phyloP scores from a whole-genome alignment of 495 filamentous ascomycete species.

The Neurospora sp. region DNA sequence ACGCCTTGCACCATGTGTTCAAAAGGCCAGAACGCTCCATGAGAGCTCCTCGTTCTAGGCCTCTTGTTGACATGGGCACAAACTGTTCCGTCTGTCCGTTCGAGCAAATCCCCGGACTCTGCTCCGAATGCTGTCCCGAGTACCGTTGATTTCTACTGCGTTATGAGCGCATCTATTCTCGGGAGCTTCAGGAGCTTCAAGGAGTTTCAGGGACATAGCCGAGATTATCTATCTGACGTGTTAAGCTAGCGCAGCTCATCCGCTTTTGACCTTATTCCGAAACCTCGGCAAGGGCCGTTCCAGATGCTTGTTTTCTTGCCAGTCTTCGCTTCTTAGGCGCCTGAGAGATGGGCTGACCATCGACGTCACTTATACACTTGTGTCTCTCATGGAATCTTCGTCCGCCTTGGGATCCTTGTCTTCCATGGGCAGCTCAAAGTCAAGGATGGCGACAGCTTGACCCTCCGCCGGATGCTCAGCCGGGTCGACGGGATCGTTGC shows the following conservation, averaged over 20 bases:
- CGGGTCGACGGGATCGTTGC: slow-evolving; percentile 5
- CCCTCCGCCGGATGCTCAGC: slow-evolving; percentile 1
- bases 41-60: neutral
- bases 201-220: neutral
- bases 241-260: neutral
- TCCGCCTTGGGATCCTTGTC: neutral
- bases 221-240: neutral
- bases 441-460: slow-evolving; percentile 24
- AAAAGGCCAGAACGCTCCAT: neutral
- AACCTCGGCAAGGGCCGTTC: neutral
- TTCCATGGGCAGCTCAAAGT: slow-evolving; percentile 20
- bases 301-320: neutral
- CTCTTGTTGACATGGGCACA: neutral
- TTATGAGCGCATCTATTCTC: neutral
- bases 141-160: neutral
- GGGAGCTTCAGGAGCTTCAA: neutral
- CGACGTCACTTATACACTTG: neutral
- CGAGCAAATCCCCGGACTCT: neutral
- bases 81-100: neutral
- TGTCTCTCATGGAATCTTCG: neutral
- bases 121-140: neutral
- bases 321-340: neutral
- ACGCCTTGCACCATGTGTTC: neutral
- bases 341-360: neutral
- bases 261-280: neutral